Conservation (phyloP, 805 yeast genomes). For the Debaryomyces tyrocola region DNA sequence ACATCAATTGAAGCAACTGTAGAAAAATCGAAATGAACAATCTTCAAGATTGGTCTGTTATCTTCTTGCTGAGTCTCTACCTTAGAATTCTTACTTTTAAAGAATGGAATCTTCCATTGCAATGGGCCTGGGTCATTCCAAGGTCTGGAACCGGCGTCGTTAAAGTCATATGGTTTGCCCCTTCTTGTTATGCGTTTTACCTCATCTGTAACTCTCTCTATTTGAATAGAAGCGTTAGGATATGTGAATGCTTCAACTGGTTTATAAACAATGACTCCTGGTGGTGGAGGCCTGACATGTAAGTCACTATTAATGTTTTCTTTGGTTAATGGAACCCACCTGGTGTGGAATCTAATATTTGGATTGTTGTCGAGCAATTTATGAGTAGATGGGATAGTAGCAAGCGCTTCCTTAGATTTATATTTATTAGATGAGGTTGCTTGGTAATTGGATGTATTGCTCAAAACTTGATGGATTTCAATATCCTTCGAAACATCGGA, state of each 20-base stretch:
- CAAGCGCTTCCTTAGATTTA: constrained; percentile 14
- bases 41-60: constrained; percentile 63
- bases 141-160: constrained; percentile 62
- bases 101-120: constrained; percentile 34
- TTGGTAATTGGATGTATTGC: constrained; percentile 25
- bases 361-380: constrained; percentile 28
- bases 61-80: constrained; percentile 27
- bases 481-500: constrained; percentile 27
- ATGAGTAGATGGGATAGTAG: constrained; percentile 17
- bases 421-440: constrained; percentile 21
- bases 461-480: constrained; percentile 45
- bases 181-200: constrained; percentile 61
- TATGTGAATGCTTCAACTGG: constrained; percentile 80
- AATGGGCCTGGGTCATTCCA: constrained; percentile 89
- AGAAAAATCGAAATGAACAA: constrained; percentile 80
- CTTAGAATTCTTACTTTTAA: constrained; percentile 15
- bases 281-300: constrained; percentile 74
- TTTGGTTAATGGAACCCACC: constrained; percentile 67
- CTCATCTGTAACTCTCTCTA: constrained; percentile 67
- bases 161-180: constrained; percentile 45
- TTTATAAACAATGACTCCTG: constrained; percentile 85
- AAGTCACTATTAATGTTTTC: constrained; percentile 56
- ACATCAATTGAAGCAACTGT: constrained; percentile 75
- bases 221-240: constrained; percentile 74
- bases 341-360: constrained; percentile 48